Conservation (phyloP, 2,329 filamentous ascomycete genomes). For the Sphaerulina vaccinii region DNA sequence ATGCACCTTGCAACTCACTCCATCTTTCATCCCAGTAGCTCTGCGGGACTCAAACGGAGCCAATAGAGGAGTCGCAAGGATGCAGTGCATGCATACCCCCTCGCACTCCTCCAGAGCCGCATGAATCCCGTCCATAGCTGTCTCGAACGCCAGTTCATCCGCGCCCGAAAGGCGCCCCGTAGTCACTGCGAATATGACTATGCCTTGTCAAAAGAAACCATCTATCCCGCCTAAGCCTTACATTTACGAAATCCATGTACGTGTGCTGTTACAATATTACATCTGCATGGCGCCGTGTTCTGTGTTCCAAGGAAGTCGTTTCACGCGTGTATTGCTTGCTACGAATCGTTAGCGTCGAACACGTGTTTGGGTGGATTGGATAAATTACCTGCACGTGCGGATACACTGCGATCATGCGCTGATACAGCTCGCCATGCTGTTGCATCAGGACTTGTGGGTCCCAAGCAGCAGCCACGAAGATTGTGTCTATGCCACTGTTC, state of each 20-base stretch:
- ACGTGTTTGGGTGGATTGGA: constrained; percentile 8
- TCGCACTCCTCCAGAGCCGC: constrained; percentile 12
- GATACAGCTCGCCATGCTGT: constrained; percentile 79
- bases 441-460: constrained; percentile 70
- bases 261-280: constrained; percentile 6
- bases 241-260: constrained; percentile 1
- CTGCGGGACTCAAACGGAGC: constrained; percentile 1
- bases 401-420: constrained; percentile 75
- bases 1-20: constrained; percentile 5
- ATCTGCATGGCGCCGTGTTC: constrained; percentile 3
- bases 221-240: background rate
- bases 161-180: constrained; percentile 6
- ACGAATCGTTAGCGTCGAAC: constrained; percentile 35
- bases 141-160: constrained; percentile 10
- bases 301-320: background rate
- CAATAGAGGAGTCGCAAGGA: constrained; percentile 1
- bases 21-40: background rate
- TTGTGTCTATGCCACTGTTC: constrained; percentile 83
- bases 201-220: too few species aligned
- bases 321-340: constrained; percentile 61
- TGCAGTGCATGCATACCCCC: constrained; percentile 11
- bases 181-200: too few species aligned
- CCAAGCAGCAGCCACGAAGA: constrained; percentile 77
- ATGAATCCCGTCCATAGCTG: background rate
- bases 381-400: constrained; percentile 53